Conservation (phyloP, 805 yeast genomes). For the Ogataea chonburiensis region DNA sequence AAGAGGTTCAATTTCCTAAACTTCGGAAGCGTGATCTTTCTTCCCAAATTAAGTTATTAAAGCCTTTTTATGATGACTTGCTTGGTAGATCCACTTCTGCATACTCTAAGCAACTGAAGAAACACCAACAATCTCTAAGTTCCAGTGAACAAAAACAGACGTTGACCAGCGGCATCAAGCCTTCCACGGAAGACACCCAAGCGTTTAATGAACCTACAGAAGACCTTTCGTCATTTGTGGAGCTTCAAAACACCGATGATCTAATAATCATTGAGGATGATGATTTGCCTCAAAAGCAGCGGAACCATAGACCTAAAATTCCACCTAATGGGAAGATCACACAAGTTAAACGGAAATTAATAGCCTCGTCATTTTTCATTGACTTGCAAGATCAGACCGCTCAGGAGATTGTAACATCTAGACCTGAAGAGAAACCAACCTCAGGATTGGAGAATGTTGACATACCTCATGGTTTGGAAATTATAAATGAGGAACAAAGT, state of each 20-base stretch:
- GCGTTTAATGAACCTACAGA: slow-evolving; percentile 10
- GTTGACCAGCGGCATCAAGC: slow-evolving; percentile 3
- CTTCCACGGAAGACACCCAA: slow-evolving; percentile 12
- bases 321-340: slow-evolving; percentile 90
- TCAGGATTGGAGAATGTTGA: too few species aligned
- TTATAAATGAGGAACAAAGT: too few species aligned
- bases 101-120: slow-evolving; percentile 43
- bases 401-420: neutral
- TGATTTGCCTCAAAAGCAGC: slow-evolving; percentile 74
- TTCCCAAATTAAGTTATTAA: slow-evolving; percentile 55
- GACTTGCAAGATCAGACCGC: slow-evolving; percentile 39
- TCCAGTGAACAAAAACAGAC: neutral
- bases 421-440: neutral
- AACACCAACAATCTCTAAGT: slow-evolving; percentile 32
- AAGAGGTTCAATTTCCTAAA: slow-evolving; percentile 50
- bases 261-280: slow-evolving; percentile 76
- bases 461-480: too few species aligned
- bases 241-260: slow-evolving; percentile 36
- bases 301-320: slow-evolving; percentile 71
- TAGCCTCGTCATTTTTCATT: slow-evolving; percentile 54
- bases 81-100: slow-evolving; percentile 41
- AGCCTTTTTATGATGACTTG: slow-evolving; percentile 49
- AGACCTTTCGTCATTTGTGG: slow-evolving; percentile 21
- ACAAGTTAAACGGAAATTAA: slow-evolving; percentile 60
- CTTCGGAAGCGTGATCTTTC: slow-evolving; percentile 52